A percentile compares a stretch with the other conserved stretches of the same genome.
Conservation (phyloP, 176 grass and related monocot genomes). For the Secale cereale region DNA sequence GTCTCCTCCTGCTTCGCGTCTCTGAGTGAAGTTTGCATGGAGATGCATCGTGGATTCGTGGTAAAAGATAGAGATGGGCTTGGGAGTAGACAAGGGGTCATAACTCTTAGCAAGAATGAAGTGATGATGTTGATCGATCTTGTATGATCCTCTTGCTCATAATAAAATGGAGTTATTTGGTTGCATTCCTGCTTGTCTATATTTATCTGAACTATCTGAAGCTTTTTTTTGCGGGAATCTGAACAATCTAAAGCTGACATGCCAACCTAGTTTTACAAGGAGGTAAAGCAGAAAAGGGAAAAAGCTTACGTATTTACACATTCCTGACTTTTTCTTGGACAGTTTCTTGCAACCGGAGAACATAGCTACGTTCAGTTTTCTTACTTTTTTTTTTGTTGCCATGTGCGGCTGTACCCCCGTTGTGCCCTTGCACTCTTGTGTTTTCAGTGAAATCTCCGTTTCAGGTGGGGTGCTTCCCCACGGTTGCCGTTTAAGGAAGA, state of each 20-base stretch:
- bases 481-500: too few species aligned
- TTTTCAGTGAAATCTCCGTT: too few species aligned
- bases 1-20: background rate
- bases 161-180: background rate
- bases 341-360: background rate
- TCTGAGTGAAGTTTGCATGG: background rate
- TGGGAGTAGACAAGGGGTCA: background rate
- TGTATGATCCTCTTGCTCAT: background rate
- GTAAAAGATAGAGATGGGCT: slow-evolving; percentile 12
- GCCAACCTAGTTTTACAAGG: background rate
- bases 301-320: background rate
- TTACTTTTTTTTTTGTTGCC: too few species aligned
- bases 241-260: background rate
- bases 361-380: too few species aligned
- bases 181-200: background rate
- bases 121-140: background rate
- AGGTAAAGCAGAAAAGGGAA: background rate
- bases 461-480: too few species aligned
- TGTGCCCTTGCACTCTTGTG: too few species aligned
- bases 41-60: background rate
- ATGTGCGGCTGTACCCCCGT: too few species aligned
- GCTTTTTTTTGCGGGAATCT: too few species aligned
- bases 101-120: slow-evolving; percentile 4
- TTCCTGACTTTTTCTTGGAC: background rate
- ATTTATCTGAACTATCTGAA: background rate